A percentile compares a stretch with the other conserved stretches of the same genome.
Evolutionary conservation across 352 stramenopile genomes (phyloP).

Genomic region (Phytopythium montanum): DNA sequence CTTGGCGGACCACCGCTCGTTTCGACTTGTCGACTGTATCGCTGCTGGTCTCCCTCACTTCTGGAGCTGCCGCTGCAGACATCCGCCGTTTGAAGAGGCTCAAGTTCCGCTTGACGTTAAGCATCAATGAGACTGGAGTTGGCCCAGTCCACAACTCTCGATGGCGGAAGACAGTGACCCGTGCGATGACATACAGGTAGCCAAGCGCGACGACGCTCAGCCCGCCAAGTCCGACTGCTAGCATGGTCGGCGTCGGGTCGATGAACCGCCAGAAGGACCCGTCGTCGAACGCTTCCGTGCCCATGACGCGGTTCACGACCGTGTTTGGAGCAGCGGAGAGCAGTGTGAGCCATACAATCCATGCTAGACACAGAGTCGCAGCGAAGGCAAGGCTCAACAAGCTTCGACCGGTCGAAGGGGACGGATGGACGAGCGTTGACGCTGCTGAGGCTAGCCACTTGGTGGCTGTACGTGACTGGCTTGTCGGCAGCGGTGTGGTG

Average conservation of each 20-base stretch:
- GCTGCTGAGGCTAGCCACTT: too few relatives aligned
- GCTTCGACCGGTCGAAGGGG: neutral
- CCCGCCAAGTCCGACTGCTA: constrained; percentile 3
- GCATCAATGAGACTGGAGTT: neutral
- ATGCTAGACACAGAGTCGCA: neutral
- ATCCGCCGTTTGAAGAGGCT: neutral
- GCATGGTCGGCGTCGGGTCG: neutral
- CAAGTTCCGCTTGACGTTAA: neutral
- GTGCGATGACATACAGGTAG: constrained; percentile 2
- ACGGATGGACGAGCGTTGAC: too few relatives aligned
- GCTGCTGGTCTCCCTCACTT: neutral
- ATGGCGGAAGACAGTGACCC: neutral
- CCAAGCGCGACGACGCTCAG: neutral
- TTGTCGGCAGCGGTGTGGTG: too few relatives aligned
- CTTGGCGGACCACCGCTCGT: neutral
- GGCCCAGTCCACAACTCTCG: neutral
- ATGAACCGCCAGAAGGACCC: constrained; percentile 7
- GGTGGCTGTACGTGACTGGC: too few relatives aligned
- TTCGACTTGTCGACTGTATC: too few relatives aligned
- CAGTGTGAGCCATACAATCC: constrained; percentile 2
- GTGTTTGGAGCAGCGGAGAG: neutral
- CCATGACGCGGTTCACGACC: neutral
- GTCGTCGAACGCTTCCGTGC: neutral
- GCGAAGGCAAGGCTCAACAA: neutral
- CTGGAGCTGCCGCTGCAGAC: neutral